Conservation (phyloP, 2,329 filamentous ascomycete genomes). For the Rutstroemia sp. region DNA sequence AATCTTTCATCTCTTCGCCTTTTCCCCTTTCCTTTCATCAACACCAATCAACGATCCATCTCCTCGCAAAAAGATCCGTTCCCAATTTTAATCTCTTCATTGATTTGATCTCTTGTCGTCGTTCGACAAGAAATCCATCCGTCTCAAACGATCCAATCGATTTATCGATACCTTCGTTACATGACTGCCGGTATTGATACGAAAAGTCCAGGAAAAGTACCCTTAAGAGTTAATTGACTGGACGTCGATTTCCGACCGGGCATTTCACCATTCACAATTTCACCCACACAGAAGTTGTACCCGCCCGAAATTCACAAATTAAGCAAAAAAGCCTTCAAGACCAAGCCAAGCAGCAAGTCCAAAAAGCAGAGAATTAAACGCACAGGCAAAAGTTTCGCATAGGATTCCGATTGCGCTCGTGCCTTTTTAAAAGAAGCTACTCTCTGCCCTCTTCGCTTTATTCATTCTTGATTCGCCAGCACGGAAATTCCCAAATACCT, state of each 20-base stretch:
- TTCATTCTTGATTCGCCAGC: neutral
- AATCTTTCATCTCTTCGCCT: conserved; percentile 3
- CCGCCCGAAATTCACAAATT: neutral
- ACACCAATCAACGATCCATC: conserved; percentile 8
- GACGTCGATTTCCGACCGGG: neutral
- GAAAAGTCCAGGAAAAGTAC: too few relatives aligned
- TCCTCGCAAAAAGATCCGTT: neutral
- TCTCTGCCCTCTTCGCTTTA: neutral
- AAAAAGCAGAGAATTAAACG: neutral
- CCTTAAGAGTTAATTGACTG: neutral
- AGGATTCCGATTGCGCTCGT: neutral
- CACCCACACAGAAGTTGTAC: neutral
- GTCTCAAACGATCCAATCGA: neutral
- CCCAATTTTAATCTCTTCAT: neutral
- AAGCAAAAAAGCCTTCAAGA: neutral
- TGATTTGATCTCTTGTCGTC: neutral
- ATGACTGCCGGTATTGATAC: neutral
- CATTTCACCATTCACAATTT: neutral
- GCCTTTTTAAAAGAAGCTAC: neutral
- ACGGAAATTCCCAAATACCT: neutral
- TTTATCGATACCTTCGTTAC: neutral
- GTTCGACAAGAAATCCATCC: neutral
- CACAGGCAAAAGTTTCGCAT: conserved; percentile 2
- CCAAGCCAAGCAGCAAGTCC: neutral
- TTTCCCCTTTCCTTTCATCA: conserved; percentile 1